These are phyloP conservation scores for Lepidium sativum DNA, from an alignment of 345 rosid genomes.

Conservation along the genomic window DNA sequence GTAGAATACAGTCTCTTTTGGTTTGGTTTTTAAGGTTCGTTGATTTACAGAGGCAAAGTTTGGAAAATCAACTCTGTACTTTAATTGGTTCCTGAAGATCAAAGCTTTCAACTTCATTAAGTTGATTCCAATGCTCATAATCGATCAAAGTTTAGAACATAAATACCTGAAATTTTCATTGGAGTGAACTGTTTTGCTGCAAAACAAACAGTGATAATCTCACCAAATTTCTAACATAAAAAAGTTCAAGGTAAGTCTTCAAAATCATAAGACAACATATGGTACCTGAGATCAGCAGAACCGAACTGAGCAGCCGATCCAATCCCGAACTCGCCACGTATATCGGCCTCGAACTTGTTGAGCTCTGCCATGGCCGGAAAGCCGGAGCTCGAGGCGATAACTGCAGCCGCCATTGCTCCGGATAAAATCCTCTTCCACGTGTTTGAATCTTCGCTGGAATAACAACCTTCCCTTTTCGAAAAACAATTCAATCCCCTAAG, in stretches of 20 bases:
- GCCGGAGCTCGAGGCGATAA: conserved; percentile 41
- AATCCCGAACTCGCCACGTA: conserved; percentile 80
- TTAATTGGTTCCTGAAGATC: neutral
- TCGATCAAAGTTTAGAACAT: neutral
- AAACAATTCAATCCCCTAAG: neutral
- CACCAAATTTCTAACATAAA: neutral
- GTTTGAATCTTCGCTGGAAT: conserved; percentile 21
- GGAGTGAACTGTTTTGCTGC: conserved; percentile 81
- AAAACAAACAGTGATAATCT: neutral
- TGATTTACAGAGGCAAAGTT: neutral
- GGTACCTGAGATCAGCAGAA: conserved; percentile 72
- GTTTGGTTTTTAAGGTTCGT: neutral
- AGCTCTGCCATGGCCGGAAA: conserved; percentile 74
- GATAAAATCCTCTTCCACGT: conserved; percentile 54
- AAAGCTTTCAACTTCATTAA: conserved; percentile 11
- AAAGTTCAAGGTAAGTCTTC: neutral
- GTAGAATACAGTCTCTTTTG: neutral
- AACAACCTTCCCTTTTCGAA: conserved; percentile 48
- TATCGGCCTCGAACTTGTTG: conserved; percentile 76
- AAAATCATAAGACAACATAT: neutral
- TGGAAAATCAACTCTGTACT: neutral
- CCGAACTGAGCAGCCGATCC: conserved; percentile 94
- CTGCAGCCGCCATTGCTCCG: conserved; percentile 49
- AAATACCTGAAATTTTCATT: conserved; percentile 73
- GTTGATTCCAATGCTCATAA: neutral